Percentiles rank a stretch among this genome's conserved stretches.
These are phyloP conservation scores for Cladorrhinum sp. DNA, from an alignment of 2,329 filamentous ascomycete species.

Conservation along the genomic window DNA sequence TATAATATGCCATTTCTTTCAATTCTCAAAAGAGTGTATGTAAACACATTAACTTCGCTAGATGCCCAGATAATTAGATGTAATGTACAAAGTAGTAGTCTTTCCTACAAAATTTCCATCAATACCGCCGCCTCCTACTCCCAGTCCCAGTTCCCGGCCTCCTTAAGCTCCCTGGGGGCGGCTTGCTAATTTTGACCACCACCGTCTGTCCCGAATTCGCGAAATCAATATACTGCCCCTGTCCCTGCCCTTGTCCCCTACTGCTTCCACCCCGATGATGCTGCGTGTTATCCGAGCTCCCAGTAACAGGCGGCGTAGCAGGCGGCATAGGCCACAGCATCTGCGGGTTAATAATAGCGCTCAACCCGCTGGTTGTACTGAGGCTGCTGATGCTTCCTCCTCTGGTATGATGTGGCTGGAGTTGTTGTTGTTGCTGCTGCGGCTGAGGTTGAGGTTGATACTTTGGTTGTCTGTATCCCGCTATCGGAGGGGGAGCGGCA, in stretches of 20 bases:
- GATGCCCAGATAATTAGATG: too few species aligned
- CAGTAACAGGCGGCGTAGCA: slow-evolving; percentile 13
- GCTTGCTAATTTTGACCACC: slow-evolving; percentile 19
- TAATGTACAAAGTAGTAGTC: too few species aligned
- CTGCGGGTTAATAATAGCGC: slow-evolving; percentile 18
- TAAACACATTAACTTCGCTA: too few species aligned
- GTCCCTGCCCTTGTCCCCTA: not conserved
- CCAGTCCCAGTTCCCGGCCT: not conserved
- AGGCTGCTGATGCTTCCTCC: slow-evolving; percentile 16
- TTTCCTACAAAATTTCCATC: not conserved
- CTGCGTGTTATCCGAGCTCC: not conserved
- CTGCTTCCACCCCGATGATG: not conserved
- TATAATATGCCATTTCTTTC: too few species aligned
- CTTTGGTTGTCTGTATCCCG: not conserved
- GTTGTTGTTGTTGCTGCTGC: not conserved
- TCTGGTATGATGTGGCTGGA: not conserved
- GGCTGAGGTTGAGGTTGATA: not conserved
- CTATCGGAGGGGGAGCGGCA: not conserved
- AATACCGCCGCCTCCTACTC: too few species aligned
- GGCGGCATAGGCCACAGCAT: slow-evolving; percentile 24
- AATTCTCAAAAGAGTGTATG: not conserved
- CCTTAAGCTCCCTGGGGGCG: not conserved
- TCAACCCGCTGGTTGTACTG: slow-evolving; percentile 13
- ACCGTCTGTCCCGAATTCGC: slow-evolving; percentile 17
- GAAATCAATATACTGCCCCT: slow-evolving; percentile 18